Conservation (phyloP, 495 filamentous ascomycete species). For the Aspergillus cavernicola region DNA sequence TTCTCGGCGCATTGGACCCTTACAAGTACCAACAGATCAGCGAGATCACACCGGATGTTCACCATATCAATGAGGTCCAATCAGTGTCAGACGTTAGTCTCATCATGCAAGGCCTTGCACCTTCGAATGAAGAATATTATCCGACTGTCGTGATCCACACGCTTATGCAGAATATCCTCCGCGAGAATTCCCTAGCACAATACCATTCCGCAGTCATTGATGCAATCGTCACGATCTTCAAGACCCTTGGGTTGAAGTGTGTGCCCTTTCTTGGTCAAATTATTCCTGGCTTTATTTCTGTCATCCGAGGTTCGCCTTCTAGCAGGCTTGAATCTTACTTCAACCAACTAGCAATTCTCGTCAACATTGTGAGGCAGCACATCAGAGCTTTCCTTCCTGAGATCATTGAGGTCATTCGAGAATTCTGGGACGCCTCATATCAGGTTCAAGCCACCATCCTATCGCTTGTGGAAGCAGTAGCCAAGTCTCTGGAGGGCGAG, state of each 20-base stretch:
- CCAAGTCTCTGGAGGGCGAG: constrained; percentile 90
- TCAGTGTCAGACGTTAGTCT: constrained; percentile 87
- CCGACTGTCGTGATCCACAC: constrained; percentile 97
- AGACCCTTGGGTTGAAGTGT: constrained; percentile 90
- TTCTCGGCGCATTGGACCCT: constrained; percentile 91
- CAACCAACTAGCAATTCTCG: constrained; percentile 87
- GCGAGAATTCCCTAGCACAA: constrained; percentile 79
- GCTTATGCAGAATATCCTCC: constrained; percentile 77
- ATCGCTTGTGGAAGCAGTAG: constrained; percentile 84
- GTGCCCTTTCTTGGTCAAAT: constrained; percentile 90
- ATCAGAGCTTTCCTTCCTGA: constrained; percentile 83
- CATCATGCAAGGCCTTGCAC: constrained; percentile 96
- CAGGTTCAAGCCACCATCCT: constrained; percentile 87
- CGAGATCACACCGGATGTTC: constrained; percentile 45
- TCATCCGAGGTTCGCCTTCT: constrained; percentile 71
- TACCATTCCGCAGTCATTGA: constrained; percentile 96
- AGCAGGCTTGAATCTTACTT: constrained; percentile 89
- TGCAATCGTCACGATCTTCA: constrained; percentile 97
- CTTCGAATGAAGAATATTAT: constrained; percentile 96
- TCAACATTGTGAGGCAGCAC: constrained; percentile 93
- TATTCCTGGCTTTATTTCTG: constrained; percentile 84
- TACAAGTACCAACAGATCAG: constrained; percentile 81
- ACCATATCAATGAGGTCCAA: constrained; percentile 53
- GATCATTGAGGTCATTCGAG: constrained; percentile 77
- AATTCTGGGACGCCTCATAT: constrained; percentile 76